Conservation (phyloP, 768 basidiomycete species). For the Suillus weaverae region DNA sequence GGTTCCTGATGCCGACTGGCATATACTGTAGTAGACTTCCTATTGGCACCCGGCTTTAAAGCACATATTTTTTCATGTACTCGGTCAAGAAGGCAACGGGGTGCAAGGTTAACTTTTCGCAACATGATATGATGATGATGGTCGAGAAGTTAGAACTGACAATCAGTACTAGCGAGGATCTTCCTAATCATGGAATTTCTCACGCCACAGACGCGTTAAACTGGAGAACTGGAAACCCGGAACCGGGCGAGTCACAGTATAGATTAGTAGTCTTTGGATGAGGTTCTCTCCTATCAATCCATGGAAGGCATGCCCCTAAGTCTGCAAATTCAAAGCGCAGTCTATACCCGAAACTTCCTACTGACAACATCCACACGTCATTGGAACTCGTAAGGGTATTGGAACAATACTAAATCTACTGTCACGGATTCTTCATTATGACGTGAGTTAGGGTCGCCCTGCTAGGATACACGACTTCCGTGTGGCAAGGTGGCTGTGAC, state of each 20-base stretch:
- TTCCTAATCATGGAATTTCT: background rate
- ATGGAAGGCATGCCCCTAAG: background rate
- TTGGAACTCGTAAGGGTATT: background rate
- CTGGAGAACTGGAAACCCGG: too few relatives aligned
- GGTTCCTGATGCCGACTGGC: background rate
- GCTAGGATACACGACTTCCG: background rate
- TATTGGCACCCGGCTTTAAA: background rate
- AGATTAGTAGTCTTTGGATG: background rate
- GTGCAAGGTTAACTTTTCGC: background rate
- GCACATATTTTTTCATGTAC: background rate
- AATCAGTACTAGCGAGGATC: background rate
- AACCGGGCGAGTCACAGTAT: background rate
- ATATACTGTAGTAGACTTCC: background rate
- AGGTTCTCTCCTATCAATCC: background rate
- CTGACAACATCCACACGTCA: background rate
- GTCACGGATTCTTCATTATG: background rate
- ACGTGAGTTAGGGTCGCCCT: background rate
- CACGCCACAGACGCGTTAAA: constrained; percentile 1
- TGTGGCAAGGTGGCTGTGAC: background rate
- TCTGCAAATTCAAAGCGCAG: background rate
- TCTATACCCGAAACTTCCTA: background rate
- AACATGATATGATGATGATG: background rate
- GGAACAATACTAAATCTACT: background rate
- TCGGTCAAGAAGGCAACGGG: background rate
- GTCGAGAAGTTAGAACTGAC: background rate